Evolutionary conservation across 176 grass and related monocot species (phyloP), one percentile per base, ranked within the genome.

Genomic region (Urochloa ruziziensis): DNA sequence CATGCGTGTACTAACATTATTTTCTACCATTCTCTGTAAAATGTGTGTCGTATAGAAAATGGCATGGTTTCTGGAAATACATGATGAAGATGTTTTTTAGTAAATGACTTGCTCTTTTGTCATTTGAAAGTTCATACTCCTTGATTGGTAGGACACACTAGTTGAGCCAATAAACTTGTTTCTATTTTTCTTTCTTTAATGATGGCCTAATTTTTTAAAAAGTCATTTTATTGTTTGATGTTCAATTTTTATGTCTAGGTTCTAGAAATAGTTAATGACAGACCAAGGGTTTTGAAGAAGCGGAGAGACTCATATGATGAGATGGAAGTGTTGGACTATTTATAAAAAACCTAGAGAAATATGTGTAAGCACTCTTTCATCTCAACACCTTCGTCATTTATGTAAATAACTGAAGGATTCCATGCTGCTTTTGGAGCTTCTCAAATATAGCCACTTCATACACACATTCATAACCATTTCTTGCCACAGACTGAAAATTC

Each of bases 211-310:
- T 40, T 76, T 62, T 40, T 19, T 7, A 16, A 62, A 68, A 79
- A 35, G 15, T 9, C 32, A 25, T 34, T 80, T 40, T 34, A 21
- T 63, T 51, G 3, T 51, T 54, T 84, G 25, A 79, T 76, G 57
- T 54, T 57, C 43, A 59, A 60, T 61, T 87, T 56, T 78, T 71
- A 29, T 87, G 28, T 46, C 7, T 88, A 99, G 96, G 93, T 99
- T 35, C 85, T 99, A 86, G 93, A 99, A 91, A 96, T 99, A 73
- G 80, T 96, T 65, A 90, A 92, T 73, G 89, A 89, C 62, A 94
- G 76, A 85, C 91, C 91, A 80, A 87, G 91, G 68, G 76, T 94
- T 79, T 85, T 99, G 59, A 95, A 87, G 85, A 85, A 86, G 51
- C 40, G 42, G 39, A 88, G 24, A 21, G 85, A 90, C 73, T 86